phyloP scores from a whole-genome alignment of 2,329 filamentous ascomycete genomes.

The Fusarium sp. region DNA sequence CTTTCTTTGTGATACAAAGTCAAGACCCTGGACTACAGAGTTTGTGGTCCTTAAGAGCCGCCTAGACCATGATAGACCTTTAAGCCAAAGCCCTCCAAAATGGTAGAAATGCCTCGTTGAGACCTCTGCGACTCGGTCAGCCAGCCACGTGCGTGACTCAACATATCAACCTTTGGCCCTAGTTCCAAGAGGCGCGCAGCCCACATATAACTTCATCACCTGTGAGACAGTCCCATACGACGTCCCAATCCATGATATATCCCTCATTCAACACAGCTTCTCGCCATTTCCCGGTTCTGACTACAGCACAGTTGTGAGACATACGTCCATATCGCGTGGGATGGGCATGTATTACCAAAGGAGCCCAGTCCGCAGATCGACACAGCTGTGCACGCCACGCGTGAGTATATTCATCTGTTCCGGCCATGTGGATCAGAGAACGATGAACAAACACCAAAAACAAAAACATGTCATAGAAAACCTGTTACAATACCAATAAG shows the following conservation, averaged over 20 bases:
- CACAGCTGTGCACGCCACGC: constrained; percentile 19
- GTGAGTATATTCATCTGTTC: constrained; percentile 5
- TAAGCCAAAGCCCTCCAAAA: background rate
- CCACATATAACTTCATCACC: background rate
- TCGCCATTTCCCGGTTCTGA: background rate
- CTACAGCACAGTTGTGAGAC: constrained; percentile 20
- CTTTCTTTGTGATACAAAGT: background rate
- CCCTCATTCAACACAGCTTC: constrained; percentile 12
- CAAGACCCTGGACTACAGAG: background rate
- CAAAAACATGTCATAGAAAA: constrained; percentile 3
- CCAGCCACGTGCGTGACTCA: background rate
- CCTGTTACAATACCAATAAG: constrained; percentile 3
- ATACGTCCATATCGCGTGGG: constrained; percentile 19
- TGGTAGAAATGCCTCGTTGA: background rate
- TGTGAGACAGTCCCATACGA: background rate
- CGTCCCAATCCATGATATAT: constrained; percentile 6
- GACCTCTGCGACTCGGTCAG: background rate
- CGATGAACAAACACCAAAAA: background rate
- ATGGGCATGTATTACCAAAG: constrained; percentile 21
- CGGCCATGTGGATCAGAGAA: background rate
- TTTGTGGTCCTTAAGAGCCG: background rate
- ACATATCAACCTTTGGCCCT: background rate
- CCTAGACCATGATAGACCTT: background rate
- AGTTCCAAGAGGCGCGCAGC: too few relatives aligned
- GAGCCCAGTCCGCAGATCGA: constrained; percentile 16